phyloP scores from a whole-genome alignment of 768 basidiomycete genomes.

The Calocybe cyanea region DNA sequence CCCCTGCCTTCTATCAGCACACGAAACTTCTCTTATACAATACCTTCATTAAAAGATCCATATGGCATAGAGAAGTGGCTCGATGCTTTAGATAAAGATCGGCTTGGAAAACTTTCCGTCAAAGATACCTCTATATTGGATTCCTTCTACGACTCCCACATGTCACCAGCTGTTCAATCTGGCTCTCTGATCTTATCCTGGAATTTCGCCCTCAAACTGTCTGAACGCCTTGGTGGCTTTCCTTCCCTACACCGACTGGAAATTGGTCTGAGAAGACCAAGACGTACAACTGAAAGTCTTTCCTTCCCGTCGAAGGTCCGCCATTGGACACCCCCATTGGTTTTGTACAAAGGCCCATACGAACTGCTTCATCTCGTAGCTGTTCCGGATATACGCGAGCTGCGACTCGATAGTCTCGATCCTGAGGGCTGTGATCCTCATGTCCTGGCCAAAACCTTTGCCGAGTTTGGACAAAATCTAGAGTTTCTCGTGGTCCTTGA shows the following conservation, averaged over 20 bases:
- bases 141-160: background rate
- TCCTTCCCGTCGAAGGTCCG: background rate
- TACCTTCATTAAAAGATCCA: background rate
- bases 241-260: conserved; percentile 1
- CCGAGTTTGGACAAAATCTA: background rate
- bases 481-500: background rate
- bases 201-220: background rate
- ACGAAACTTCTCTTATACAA: background rate
- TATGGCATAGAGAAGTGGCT: background rate
- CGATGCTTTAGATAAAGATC: background rate
- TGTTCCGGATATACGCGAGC: background rate
- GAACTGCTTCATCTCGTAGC: background rate
- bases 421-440: background rate
- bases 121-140: background rate
- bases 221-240: background rate
- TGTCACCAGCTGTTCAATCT: background rate
- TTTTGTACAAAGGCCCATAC: background rate
- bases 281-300: background rate
- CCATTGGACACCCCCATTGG: background rate
- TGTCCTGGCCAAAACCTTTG: background rate
- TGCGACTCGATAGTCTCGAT: background rate
- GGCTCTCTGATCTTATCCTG: background rate
- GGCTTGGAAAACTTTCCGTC: background rate
- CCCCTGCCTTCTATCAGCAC: background rate
- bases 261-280: background rate